These are phyloP conservation scores for Ceratocystis cubensis DNA, from an alignment of 2,329 filamentous ascomycete genomes.

Conservation along the genomic window DNA sequence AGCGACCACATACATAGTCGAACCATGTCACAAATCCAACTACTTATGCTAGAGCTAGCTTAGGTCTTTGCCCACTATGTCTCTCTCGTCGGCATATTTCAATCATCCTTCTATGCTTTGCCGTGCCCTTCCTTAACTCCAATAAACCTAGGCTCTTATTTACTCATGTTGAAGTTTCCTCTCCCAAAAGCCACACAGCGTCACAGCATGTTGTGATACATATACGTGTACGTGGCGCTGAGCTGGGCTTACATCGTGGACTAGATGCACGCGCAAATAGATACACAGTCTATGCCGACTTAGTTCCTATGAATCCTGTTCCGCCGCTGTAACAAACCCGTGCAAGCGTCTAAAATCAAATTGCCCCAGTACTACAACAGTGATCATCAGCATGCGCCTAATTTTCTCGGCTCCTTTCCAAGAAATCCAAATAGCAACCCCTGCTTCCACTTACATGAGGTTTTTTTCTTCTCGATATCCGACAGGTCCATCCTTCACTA, in stretches of 20 bases:
- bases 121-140: no score
- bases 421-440: not conserved
- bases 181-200: not conserved
- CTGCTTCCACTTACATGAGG: no score
- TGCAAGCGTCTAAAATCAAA: not conserved
- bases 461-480: not conserved
- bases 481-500: not conserved
- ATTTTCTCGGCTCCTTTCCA: not conserved
- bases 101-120: no score
- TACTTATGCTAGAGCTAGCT: not conserved
- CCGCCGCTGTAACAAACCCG: not conserved
- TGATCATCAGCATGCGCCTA: not conserved
- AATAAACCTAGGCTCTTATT: not conserved
- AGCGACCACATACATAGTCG: not conserved
- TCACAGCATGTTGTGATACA: not conserved
- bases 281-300: not conserved
- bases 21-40: not conserved
- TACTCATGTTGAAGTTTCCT: not conserved
- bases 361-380: not conserved
- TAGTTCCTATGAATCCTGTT: not conserved
- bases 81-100: no score
- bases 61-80: no score
- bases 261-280: not conserved
- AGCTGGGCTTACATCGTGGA: not conserved
- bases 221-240: constrained; percentile 2